phyloP scores from a whole-genome alignment of 176 grass and related monocot genomes.

The Lolium perenne region DNA sequence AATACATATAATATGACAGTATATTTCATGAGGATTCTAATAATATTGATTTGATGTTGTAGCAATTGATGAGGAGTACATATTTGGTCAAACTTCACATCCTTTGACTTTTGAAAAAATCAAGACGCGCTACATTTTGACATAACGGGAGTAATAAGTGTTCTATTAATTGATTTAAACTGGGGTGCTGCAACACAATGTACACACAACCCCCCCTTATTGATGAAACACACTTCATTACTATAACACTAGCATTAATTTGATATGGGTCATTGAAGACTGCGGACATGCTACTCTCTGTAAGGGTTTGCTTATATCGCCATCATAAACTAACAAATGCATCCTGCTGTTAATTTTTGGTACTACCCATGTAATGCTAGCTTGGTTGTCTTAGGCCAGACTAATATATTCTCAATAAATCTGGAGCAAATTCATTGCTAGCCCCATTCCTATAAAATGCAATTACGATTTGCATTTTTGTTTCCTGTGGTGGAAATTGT shows the following conservation, averaged over 20 bases:
- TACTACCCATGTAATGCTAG: conserved; percentile 26
- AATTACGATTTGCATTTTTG: conserved; percentile 22
- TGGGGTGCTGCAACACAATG: conserved; percentile 1
- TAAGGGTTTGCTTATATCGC: conserved; percentile 31
- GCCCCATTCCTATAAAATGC: background rate
- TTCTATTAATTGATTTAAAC: conserved; percentile 16
- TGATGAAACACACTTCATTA: background rate
- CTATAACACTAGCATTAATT: background rate
- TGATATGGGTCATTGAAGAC: background rate
- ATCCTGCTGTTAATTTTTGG: conserved; percentile 8
- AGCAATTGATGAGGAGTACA: no score
- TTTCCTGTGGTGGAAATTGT: background rate
- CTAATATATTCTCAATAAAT: conserved; percentile 23
- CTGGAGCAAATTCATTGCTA: conserved; percentile 16
- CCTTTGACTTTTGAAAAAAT: no score
- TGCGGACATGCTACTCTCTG: background rate
- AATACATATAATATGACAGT: no score
- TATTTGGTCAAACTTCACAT: no score
- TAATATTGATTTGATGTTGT: background rate
- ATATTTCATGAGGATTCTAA: background rate
- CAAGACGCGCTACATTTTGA: no score
- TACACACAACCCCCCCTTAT: background rate
- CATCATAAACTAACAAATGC: background rate
- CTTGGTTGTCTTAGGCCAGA: conserved; percentile 18
- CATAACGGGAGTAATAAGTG: background rate